These are phyloP conservation scores for Neolentinus lepideus DNA, from an alignment of 1,284 basidiomycete genomes.

Conservation along the genomic window DNA sequence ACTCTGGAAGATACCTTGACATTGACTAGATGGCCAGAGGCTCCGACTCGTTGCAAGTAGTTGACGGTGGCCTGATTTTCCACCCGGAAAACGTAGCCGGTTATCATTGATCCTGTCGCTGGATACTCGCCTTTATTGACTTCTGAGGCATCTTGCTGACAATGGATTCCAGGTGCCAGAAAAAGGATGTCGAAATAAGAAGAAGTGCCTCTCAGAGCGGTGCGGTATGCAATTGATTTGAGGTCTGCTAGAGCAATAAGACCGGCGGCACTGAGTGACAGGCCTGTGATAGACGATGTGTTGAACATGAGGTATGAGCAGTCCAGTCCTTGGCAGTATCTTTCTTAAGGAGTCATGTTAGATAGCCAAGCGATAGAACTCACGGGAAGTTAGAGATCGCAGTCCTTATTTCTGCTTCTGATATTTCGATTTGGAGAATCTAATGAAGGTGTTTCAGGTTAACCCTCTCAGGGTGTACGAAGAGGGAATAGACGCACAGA, in stretches of 20 bases:
- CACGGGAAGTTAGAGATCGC: no score
- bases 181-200: conserved; percentile 7
- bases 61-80: conserved; percentile 10
- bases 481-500: no score
- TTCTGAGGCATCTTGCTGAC: conserved; percentile 7
- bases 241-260: conserved; percentile 2
- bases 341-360: no score
- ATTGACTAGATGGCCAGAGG: conserved; percentile 7
- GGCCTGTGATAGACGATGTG: background rate
- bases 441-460: no score
- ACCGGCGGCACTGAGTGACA: background rate
- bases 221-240: conserved; percentile 5
- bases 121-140: conserved; percentile 10
- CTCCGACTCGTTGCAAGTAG: conserved; percentile 7
- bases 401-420: no score
- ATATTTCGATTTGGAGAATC: no score
- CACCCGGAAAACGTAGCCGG: conserved; percentile 10
- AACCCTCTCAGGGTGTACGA: no score
- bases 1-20: conserved; percentile 2
- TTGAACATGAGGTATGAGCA: background rate
- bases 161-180: conserved; percentile 9
- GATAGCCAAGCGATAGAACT: no score
- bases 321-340: no score
- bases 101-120: conserved; percentile 7
- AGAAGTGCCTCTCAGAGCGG: conserved; percentile 9